Evolutionary conservation across 2,329 filamentous ascomycete genomes (phyloP), one percentile per base, ranked within the genome.

Genomic region (Byssothecium circinans): DNA sequence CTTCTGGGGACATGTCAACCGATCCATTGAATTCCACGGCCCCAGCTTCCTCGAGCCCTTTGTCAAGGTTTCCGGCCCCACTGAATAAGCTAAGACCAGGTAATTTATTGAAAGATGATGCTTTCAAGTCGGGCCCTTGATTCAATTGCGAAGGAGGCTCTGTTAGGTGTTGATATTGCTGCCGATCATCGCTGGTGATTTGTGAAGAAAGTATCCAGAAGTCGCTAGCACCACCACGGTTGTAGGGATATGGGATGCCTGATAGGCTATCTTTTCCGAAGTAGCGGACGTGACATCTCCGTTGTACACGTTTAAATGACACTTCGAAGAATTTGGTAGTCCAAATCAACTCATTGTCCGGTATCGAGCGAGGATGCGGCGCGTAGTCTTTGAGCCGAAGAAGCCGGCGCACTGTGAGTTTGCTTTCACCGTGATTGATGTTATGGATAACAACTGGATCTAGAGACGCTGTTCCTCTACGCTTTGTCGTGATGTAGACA

Each of bases 11-110:
- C 48, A 82, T 81, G 59, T 95, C 89, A 20, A 91, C 85, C 0
- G 82, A 83, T 75, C 82, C 87, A 2, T 76, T 74, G 65, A 87
- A 87, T 20, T 83, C 65, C 0, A 91, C 77, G 0, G 77, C 83
- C 0, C 84, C 83, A 1, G 82, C 82, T 43, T 91, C 87, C 65
- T 91, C 88, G 0, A 95, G 74, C 0, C 88, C 89, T 23, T 87
- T 78, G 4, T 88, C 89, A 42, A 94, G 83, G 43, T 86, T 90
- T 0, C 89, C 89, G 15, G 86, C 85, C 1, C 89, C 89, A 55
- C 86, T 89, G 60, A 89, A 95, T 0, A 94, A 72, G 53, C 90
- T 87, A 3, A 92, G 70, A 0, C 85, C 86, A 25, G 35, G 49
- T 2, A 64, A 27, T 29, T 50, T 52, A 8, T 36, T 23, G 3